Conservation (phyloP, 352 stramenopile species). For the Globisporangium takayamanum region DNA sequence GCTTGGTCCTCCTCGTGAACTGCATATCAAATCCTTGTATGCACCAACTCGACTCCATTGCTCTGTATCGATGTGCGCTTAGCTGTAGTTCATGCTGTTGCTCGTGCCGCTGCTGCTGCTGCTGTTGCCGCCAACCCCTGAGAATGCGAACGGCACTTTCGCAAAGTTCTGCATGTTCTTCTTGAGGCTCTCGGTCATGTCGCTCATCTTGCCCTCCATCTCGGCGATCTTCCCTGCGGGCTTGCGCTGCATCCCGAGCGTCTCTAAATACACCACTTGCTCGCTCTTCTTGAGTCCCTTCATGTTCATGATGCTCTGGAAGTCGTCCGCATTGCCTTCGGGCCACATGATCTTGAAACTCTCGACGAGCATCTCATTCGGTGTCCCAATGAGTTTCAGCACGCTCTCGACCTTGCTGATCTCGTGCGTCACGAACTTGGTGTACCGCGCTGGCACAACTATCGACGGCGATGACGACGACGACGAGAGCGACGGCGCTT, state of each 20-base stretch:
- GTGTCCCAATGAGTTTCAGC: conserved; percentile 97
- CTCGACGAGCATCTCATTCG: conserved; percentile 93
- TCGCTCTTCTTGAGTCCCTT: conserved; percentile 89
- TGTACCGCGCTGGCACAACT: conserved; percentile 91
- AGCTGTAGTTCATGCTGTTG: no score
- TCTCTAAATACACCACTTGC: conserved; percentile 52
- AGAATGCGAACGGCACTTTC: conserved; percentile 70
- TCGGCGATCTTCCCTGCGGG: conserved; percentile 65
- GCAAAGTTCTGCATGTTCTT: conserved; percentile 84
- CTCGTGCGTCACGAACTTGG: conserved; percentile 95
- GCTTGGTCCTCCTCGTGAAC: neutral
- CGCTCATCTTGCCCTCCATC: conserved; percentile 84
- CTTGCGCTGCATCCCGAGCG: conserved; percentile 55
- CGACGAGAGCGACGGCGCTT: conserved; percentile 32
- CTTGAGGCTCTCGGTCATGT: conserved; percentile 82
- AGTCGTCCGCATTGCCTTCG: conserved; percentile 88
- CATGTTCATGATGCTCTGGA: conserved; percentile 93
- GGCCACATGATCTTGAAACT: conserved; percentile 97
- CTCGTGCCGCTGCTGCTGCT: conserved; percentile 3
- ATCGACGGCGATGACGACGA: conserved; percentile 13
- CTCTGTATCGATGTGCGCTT: neutral
- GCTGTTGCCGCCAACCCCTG: conserved; percentile 17
- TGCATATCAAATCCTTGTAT: neutral
- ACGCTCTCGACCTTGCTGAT: conserved; percentile 95
- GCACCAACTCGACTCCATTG: neutral